A percentile compares a stretch with the other conserved stretches of the same genome.
Evolutionary conservation across 768 basidiomycete species (phyloP).

Genomic region (Mycena amicta): DNA sequence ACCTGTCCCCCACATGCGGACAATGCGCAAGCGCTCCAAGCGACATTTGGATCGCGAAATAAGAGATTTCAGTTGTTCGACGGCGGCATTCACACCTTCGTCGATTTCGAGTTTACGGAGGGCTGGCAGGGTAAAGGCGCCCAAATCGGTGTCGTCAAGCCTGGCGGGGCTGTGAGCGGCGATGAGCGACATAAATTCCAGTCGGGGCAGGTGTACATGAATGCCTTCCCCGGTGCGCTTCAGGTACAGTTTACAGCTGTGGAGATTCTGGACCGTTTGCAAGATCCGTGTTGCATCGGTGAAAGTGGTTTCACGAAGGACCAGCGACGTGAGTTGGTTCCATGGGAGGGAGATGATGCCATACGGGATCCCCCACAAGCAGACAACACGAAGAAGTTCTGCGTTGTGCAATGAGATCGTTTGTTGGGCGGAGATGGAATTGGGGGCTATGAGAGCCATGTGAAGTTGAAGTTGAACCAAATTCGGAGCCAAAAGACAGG

Average conservation of each 20-base stretch:
- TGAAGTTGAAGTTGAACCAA: neutral
- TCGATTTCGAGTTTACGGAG: neutral
- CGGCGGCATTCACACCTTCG: neutral
- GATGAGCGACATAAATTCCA: neutral
- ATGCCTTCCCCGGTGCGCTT: neutral
- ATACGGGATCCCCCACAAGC: neutral
- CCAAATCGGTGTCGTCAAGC: neutral
- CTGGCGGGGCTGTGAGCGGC: too few species aligned
- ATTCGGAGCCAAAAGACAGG: neutral
- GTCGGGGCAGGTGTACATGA: neutral
- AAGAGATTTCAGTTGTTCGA: neutral
- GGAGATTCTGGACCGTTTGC: neutral
- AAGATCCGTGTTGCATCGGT: neutral
- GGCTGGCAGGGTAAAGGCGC: neutral
- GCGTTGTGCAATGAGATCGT: neutral
- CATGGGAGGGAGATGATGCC: neutral
- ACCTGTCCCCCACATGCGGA: neutral
- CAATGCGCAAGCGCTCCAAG: neutral
- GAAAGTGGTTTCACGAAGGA: neutral
- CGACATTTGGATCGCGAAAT: neutral
- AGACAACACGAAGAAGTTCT: neutral
- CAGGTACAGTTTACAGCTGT: neutral
- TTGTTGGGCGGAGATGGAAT: neutral
- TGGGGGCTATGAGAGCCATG: neutral
- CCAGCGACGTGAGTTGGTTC: neutral